Conservation (phyloP, 2,329 filamentous ascomycete species). For the Ceratocystis cubensis region DNA sequence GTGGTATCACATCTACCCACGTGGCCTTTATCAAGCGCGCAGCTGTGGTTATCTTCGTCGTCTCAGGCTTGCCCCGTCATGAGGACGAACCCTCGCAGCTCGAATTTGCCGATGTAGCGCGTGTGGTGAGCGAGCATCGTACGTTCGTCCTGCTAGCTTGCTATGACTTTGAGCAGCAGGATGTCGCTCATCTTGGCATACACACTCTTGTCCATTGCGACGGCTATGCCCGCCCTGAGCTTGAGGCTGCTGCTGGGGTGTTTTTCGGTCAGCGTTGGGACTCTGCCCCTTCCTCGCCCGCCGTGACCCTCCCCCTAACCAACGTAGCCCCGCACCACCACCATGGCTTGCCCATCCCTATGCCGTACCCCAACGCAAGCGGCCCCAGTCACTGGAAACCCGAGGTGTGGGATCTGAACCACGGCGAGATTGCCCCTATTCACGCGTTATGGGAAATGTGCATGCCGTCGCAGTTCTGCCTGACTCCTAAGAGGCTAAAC, state of each 20-base stretch:
- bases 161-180: slow-evolving; percentile 33
- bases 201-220: slow-evolving; percentile 40
- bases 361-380: slow-evolving; percentile 6
- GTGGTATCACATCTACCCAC: slow-evolving; percentile 53
- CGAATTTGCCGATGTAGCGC: slow-evolving; percentile 36
- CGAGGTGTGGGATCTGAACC: slow-evolving; percentile 30
- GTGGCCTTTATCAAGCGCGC: slow-evolving; percentile 49
- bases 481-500: slow-evolving; percentile 33
- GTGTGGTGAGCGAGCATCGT: slow-evolving; percentile 33
- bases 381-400: slow-evolving; percentile 30
- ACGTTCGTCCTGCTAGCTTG: slow-evolving; percentile 43
- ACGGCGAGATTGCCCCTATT: slow-evolving; percentile 32
- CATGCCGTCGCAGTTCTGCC: slow-evolving; percentile 35
- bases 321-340: slow-evolving; percentile 8
- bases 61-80: slow-evolving; percentile 36
- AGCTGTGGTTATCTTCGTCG: slow-evolving; percentile 48
- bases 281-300: slow-evolving; percentile 19
- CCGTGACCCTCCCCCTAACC: slow-evolving; percentile 4
- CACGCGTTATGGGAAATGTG: slow-evolving; percentile 38
- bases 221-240: slow-evolving; percentile 36
- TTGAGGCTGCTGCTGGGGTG: slow-evolving; percentile 40
- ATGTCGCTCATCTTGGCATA: slow-evolving; percentile 33
- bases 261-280: slow-evolving; percentile 35
- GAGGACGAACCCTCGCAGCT: slow-evolving; percentile 40
- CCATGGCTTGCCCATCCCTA: slow-evolving; percentile 14